phyloP scores from a whole-genome alignment of 768 basidiomycete genomes.

The Collybiopsis confluens region DNA sequence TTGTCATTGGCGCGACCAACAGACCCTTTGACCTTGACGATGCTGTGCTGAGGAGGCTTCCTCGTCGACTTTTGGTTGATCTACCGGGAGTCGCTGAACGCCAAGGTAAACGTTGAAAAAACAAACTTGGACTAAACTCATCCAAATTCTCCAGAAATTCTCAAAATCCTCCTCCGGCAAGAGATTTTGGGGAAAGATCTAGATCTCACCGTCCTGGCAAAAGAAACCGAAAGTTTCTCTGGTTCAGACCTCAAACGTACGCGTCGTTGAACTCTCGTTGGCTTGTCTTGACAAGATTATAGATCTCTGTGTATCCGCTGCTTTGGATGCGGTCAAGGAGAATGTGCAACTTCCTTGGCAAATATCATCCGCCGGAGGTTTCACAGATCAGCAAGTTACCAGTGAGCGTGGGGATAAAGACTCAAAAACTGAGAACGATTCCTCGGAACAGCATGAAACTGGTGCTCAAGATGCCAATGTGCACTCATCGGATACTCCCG shows the following conservation, averaged over 20 bases:
- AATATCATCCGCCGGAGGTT: slow-evolving; percentile 9
- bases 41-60: slow-evolving; percentile 84
- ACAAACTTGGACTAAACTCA: slow-evolving; percentile 45
- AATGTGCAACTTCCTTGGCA: slow-evolving; percentile 77
- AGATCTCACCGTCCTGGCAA: slow-evolving; percentile 55
- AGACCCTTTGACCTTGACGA: slow-evolving; percentile 88
- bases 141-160: slow-evolving; percentile 55
- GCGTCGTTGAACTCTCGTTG: slow-evolving; percentile 21
- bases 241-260: slow-evolving; percentile 93
- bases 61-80: slow-evolving; percentile 83
- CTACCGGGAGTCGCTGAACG: slow-evolving; percentile 84
- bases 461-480: background rate
- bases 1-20: slow-evolving; percentile 94
- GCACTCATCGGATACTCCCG: background rate
- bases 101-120: slow-evolving; percentile 61
- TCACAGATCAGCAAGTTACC: slow-evolving; percentile 2
- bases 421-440: background rate
- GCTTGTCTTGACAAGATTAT: slow-evolving; percentile 8
- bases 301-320: slow-evolving; percentile 94
- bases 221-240: slow-evolving; percentile 81
- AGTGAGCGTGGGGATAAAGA: background rate
- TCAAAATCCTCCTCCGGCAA: slow-evolving; percentile 82
- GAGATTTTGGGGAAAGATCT: slow-evolving; percentile 67
- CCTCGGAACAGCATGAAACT: background rate
- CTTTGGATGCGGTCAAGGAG: slow-evolving; percentile 89